Conservation (phyloP, 352 stramenopile species). For the Globisporangium alternatum region DNA sequence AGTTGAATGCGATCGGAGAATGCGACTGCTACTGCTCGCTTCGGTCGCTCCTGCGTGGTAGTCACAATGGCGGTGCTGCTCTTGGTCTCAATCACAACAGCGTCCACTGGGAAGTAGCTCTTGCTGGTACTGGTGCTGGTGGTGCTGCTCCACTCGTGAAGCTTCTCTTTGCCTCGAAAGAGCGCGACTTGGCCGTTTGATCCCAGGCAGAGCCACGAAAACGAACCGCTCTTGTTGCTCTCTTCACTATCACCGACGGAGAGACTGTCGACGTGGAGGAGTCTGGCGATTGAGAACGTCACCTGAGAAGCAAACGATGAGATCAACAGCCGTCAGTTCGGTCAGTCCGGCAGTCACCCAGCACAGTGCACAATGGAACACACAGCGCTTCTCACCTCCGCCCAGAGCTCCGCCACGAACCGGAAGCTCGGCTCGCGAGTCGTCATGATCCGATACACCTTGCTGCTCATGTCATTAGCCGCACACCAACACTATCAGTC, state of each 20-base stretch:
- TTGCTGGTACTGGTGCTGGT: not conserved
- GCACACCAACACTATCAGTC: not conserved
- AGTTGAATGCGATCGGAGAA: constrained; percentile 30
- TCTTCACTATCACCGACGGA: constrained; percentile 7
- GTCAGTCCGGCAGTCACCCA: not conserved
- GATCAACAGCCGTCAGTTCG: no score
- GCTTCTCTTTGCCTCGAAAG: constrained; percentile 30
- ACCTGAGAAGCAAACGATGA: constrained; percentile 16
- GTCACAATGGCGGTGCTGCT: not conserved
- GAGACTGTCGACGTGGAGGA: constrained; percentile 24
- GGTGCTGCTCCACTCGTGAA: constrained; percentile 27
- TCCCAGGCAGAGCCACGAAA: constrained; percentile 41
- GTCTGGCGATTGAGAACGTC: constrained; percentile 38
- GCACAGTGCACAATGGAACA: no score
- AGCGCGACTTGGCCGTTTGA: constrained; percentile 33
- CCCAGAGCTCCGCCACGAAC: constrained; percentile 37
- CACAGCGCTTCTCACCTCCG: constrained; percentile 10
- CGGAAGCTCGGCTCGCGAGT: constrained; percentile 21
- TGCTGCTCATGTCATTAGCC: constrained; percentile 20
- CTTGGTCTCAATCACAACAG: constrained; percentile 15
- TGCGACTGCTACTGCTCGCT: constrained; percentile 24
- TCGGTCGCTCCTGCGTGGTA: not conserved
- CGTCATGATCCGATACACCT: constrained; percentile 43
- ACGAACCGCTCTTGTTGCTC: not conserved
- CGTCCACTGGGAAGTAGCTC: constrained; percentile 27